phyloP scores from a whole-genome alignment of 129 eudicot genomes.

The Artemisia annua region DNA sequence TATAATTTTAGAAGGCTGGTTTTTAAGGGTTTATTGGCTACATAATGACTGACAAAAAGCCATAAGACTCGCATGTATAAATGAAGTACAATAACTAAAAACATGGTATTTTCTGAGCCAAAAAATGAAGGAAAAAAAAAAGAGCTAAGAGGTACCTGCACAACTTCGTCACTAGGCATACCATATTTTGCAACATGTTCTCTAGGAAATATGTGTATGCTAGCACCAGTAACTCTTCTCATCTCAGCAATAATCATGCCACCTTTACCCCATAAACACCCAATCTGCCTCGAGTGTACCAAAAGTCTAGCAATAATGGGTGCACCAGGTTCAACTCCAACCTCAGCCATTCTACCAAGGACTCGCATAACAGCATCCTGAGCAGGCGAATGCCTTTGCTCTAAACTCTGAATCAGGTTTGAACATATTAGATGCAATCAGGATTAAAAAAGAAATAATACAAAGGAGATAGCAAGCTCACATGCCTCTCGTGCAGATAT shows the following conservation, averaged over 20 bases:
- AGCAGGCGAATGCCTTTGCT: constrained; percentile 58
- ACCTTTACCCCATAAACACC: constrained; percentile 65
- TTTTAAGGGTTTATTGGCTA: too few relatives aligned
- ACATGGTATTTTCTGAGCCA: too few relatives aligned
- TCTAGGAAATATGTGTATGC: constrained; percentile 50
- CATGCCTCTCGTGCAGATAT: constrained; percentile 71
- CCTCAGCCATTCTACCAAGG: constrained; percentile 51
- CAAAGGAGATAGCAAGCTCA: constrained; percentile 33
- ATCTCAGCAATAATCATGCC: constrained; percentile 50
- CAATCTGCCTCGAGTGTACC: constrained; percentile 58
- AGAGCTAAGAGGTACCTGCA: constrained; percentile 42
- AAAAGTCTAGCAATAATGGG: constrained; percentile 60
- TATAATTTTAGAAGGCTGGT: too few relatives aligned
- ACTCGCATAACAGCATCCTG: constrained; percentile 67
- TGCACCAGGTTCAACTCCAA: constrained; percentile 61
- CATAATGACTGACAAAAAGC: too few relatives aligned
- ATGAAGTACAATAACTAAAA: too few relatives aligned
- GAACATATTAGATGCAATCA: background rate
- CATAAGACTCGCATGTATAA: too few relatives aligned
- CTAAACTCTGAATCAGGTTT: constrained; percentile 38
- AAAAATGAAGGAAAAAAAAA: background rate
- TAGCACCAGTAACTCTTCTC: constrained; percentile 65
- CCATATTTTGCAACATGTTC: constrained; percentile 51
- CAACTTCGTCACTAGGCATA: constrained; percentile 55
- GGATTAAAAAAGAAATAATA: background rate